Conservation (phyloP, 208 protist genomes). For the Trypanosoma mega region DNA sequence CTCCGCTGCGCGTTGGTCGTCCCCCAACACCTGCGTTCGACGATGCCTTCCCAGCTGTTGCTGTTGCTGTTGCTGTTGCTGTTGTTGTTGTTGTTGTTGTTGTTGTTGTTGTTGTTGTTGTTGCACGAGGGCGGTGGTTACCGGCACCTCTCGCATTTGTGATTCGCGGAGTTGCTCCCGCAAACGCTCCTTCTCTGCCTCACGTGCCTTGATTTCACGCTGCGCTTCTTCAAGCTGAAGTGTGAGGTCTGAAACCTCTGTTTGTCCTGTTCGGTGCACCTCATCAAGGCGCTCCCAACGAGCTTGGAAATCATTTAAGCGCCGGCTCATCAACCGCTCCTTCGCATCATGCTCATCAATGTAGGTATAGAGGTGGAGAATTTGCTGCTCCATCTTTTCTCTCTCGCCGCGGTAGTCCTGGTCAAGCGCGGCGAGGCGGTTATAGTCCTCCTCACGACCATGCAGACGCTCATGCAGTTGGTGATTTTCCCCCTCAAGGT, state of each 20-base stretch:
- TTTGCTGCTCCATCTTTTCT: constrained; percentile 33
- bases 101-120: constrained; percentile 7
- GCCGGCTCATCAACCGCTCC: constrained; percentile 6
- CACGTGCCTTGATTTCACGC: constrained; percentile 7
- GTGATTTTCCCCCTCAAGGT: constrained; percentile 23
- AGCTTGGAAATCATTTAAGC: constrained; percentile 16
- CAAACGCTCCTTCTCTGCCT: constrained; percentile 4
- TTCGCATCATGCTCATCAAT: constrained; percentile 30
- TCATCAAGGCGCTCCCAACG: constrained; percentile 29
- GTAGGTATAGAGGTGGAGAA: constrained; percentile 30
- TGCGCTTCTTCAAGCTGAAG: constrained; percentile 19
- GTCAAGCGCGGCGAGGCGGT: constrained; percentile 24
- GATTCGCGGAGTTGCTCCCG: constrained; percentile 16
- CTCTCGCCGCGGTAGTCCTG: constrained; percentile 24
- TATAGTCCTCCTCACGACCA: constrained; percentile 26
- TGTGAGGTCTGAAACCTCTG: constrained; percentile 22
- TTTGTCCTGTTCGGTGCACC: constrained; percentile 14
- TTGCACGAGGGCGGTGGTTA: constrained; percentile 5
- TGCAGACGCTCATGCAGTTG: constrained; percentile 20
- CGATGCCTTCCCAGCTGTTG: too few relatives aligned
- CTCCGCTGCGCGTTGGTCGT: too few relatives aligned
- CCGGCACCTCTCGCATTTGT: background rate
- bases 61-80: constrained; percentile 9
- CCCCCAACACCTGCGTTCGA: too few relatives aligned
- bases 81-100: constrained; percentile 7